Evolutionary conservation across 2,329 filamentous ascomycete species (phyloP).

Genomic region (Calonectria multiphialidica): DNA sequence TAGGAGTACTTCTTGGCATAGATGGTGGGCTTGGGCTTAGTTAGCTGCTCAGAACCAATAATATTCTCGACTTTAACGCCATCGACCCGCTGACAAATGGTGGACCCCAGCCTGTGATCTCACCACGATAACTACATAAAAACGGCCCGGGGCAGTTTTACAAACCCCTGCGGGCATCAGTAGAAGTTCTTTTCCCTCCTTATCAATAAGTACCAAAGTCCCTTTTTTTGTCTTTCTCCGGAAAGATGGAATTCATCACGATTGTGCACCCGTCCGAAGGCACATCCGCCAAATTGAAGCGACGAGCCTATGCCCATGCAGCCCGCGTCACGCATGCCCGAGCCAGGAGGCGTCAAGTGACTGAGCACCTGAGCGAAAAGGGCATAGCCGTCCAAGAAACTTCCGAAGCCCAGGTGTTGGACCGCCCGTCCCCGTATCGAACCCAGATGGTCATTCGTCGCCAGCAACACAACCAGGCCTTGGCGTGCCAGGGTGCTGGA

Average conservation of each 20-base stretch:
- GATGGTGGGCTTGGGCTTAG: neutral
- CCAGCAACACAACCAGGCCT: neutral
- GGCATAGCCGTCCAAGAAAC: neutral
- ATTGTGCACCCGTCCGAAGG: slow-evolving; percentile 2
- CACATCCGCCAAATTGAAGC: slow-evolving; percentile 11
- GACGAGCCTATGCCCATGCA: slow-evolving; percentile 24
- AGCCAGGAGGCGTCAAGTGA: slow-evolving; percentile 15
- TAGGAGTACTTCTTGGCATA: slow-evolving; percentile 35
- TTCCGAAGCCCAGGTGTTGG: neutral
- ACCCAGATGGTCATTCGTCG: neutral
- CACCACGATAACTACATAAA: neutral
- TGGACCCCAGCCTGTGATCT: neutral
- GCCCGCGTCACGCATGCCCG: slow-evolving; percentile 27
- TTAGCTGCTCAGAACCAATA: neutral
- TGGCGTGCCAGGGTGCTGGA: neutral
- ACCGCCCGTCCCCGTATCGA: neutral
- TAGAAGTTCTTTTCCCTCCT: neutral
- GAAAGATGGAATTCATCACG: slow-evolving; percentile 27
- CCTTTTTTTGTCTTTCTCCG: neutral
- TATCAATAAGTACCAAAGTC: neutral
- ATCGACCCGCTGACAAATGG: slow-evolving; percentile 26
- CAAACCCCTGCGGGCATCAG: neutral
- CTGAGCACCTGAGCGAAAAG: neutral
- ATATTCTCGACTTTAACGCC: neutral
- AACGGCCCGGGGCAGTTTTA: neutral